Conservation (phyloP, 1,139 yeast genomes). For the Sugiyamaella grinbergsii region DNA sequence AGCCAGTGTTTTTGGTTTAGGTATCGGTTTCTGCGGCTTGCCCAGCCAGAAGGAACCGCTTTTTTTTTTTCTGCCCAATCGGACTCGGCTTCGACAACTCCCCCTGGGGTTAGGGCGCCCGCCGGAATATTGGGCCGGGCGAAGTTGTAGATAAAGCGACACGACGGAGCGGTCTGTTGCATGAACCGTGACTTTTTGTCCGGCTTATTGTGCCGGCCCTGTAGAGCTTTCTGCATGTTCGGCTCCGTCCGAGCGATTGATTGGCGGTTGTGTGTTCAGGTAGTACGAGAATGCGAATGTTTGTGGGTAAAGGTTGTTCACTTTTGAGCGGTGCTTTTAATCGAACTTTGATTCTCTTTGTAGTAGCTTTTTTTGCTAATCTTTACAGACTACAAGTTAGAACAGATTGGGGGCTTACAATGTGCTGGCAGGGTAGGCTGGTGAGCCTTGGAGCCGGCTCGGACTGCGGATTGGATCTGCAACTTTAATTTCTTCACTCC, state of each 20-base stretch:
- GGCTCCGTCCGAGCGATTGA: slow-evolving; percentile 8
- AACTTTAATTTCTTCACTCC: slow-evolving; percentile 15
- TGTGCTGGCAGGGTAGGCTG: too few relatives aligned
- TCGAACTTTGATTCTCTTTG: too few relatives aligned
- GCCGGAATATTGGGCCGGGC: too few relatives aligned
- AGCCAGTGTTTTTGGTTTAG: not conserved
- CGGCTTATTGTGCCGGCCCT: not conserved
- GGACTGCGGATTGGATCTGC: slow-evolving; percentile 17
- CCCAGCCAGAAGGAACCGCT: not conserved
- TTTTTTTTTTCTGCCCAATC: slow-evolving; percentile 13
- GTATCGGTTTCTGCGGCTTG: slow-evolving; percentile 15
- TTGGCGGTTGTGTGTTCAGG: not conserved
- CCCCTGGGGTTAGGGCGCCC: slow-evolving; percentile 12
- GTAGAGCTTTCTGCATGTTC: not conserved
- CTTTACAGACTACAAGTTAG: not conserved
- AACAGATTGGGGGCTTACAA: too few relatives aligned
- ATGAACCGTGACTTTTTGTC: too few relatives aligned
- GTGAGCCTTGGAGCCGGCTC: not conserved
- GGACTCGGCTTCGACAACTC: slow-evolving; percentile 14
- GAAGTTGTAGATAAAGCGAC: too few relatives aligned
- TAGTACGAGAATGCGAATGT: not conserved
- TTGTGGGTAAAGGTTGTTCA: not conserved
- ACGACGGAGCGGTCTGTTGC: too few relatives aligned
- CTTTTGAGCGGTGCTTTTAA: not conserved
- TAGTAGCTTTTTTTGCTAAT: too few relatives aligned